Conservation (phyloP, 352 stramenopile genomes). For the Globisporangium cylindrosporum region DNA sequence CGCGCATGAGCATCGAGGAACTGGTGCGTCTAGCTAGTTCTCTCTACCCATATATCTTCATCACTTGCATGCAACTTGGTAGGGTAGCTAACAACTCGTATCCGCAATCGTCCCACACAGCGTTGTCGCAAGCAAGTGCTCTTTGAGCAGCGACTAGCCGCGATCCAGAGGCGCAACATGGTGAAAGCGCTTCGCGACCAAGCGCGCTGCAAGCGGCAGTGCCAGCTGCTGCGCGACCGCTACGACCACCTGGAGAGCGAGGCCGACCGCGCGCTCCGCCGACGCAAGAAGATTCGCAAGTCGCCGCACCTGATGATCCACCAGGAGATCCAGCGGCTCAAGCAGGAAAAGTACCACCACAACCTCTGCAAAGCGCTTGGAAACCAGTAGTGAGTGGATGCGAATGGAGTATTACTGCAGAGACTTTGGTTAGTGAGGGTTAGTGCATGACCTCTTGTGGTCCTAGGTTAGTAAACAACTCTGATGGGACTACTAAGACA, state of each 20-base stretch:
- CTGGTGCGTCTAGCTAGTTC: constrained; percentile 19
- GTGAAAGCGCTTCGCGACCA: constrained; percentile 30
- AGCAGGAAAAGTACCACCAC: constrained; percentile 36
- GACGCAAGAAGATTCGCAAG: constrained; percentile 54
- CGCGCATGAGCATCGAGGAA: constrained; percentile 53
- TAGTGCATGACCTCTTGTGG: neutral
- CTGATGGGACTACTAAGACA: neutral
- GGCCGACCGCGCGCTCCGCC: constrained; percentile 46
- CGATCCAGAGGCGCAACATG: constrained; percentile 30
- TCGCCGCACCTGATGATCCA: constrained; percentile 56
- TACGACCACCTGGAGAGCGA: constrained; percentile 59
- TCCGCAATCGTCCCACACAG: constrained; percentile 8
- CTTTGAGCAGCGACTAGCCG: constrained; percentile 34
- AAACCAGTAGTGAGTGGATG: neutral
- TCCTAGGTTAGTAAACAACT: neutral
- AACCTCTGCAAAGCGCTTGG: constrained; percentile 11
- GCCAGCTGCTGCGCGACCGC: constrained; percentile 34
- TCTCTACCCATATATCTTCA: neutral
- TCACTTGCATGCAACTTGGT: too few species aligned
- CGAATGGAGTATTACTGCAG: neutral
- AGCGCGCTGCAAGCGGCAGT: constrained; percentile 37
- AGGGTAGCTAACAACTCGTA: neutral
- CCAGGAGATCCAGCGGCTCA: constrained; percentile 49
- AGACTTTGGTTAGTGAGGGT: neutral
- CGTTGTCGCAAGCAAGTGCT: constrained; percentile 37